Base-by-base conservation (phyloP, 1,284 basidiomycete genomes). In the Cryptococcus depauperatus region DNA sequence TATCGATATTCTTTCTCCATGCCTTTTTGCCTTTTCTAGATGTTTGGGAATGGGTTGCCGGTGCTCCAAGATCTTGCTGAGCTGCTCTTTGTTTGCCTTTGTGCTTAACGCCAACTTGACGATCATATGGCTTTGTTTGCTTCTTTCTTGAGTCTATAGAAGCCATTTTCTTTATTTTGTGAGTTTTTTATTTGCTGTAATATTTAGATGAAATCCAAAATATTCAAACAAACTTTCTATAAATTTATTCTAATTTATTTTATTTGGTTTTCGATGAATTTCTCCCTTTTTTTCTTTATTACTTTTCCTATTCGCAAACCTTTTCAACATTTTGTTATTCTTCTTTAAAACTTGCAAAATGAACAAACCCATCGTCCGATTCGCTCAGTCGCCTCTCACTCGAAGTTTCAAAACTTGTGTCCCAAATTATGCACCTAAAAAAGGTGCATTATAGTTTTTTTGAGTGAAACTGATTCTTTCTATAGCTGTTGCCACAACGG, bases 1-100 rank as follows among this genome's bases (percentile, higher is more conserved):
- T 76, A 64, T 91, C 81, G 43, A 91, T 81, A 68, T 93, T 86
- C 73, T 95, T 95, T 60, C 91, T 74, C 91, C 91, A 95, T 44
- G 89, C 82, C 49, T 80, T 80, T 71, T 93, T 95, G 40, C 88
- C 85, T 68, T 90, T 95, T 46, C 90, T 75, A 55, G 83, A 87
- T 0, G 79, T 70, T 64, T 92, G 88, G 10, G 72, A 75, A 38
- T 75, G 76, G 57, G 84, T 81, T 1, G 83, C 75, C 0, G 85
- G 85, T 4, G 83, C 84, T 18, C 72, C 72, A 23, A 59, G 38
- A 38, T 58, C 47, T 23, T 55, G 44, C 2, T 35, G 43, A 18
- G 44, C 22, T 5, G 56, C 49, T 27, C 51, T 57, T 18, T 41
- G 48, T 38, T 55, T 60, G 16, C 48, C 52, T 28, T 55, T 58